Evolutionary conservation across 2,329 filamentous ascomycete species (phyloP), one percentile per base, ranked within the genome.

Genomic region (Diaporthe sp.): DNA sequence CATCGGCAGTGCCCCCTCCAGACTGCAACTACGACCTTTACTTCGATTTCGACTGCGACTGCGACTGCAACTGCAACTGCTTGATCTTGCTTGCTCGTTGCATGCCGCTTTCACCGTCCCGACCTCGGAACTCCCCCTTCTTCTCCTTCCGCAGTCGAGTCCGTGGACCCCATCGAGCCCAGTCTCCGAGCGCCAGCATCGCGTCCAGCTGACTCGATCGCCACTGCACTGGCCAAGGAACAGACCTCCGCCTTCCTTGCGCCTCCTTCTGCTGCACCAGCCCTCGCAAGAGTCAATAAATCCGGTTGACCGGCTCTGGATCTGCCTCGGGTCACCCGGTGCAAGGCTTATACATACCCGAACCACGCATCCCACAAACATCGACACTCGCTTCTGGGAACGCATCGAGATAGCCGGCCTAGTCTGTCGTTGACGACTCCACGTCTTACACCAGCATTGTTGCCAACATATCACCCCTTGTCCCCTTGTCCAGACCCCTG

Each of bases 341-440:
- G 15, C 46, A 61, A 65, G 44, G 34, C 58, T 73, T 28, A 59
- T 69, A 53, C 46, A 53, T 57, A 53, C 42, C 28, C 25, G 39
- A 62, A 44, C 42, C 34, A 71, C 55, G 34, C 71, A 58, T 28
- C 25, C 39, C 25, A 25, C 70, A 42, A 22, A 28, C 28, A 70
- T 74, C 65, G 58, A 74, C 74, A 71, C 58, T 76, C 74, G 72
- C 65, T 76, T 76, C 42, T 44, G 37, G 25, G 31, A 25, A 51
- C 46, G 22, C 49, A 53, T 25, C 55, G 37, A 37, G 49, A 65
- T 57, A 46, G 3, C 4, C 69, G 9, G n/a, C 58, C 58, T 55
- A 25, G 25, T 53, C 34, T n/a, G 69, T 59, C 42, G 53, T 71
- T 44, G 19, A 44, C 39, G 17, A 42, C 31, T 55, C 37, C 55